Evolutionary conservation across 2,329 filamentous ascomycete genomes (phyloP).

Genomic region (Domatiomyces globalis): DNA sequence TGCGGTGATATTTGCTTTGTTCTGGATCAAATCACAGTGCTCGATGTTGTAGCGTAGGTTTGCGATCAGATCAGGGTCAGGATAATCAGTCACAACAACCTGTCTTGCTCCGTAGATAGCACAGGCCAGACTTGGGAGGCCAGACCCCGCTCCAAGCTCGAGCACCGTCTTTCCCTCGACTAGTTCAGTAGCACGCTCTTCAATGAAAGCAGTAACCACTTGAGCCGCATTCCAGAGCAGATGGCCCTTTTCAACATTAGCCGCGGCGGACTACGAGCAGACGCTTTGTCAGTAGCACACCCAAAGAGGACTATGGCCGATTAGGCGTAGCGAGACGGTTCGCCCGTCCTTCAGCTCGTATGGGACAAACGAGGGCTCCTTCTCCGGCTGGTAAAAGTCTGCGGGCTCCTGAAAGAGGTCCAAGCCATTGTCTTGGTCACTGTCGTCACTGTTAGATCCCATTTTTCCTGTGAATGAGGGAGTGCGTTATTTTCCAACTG

Average conservation of each 20-base stretch:
- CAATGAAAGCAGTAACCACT: conserved; percentile 63
- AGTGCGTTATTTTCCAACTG: neutral
- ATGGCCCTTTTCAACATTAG: conserved; percentile 46
- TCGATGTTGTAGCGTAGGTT: conserved; percentile 65
- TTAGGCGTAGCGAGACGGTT: conserved; percentile 56
- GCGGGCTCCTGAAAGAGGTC: conserved; percentile 67
- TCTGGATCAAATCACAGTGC: conserved; percentile 36
- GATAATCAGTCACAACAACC: conserved; percentile 74
- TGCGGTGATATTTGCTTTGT: conserved; percentile 37
- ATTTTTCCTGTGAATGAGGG: neutral
- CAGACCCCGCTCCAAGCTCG: conserved; percentile 79
- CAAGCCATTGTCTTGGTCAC: conserved; percentile 20
- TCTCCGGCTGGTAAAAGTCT: conserved; percentile 65
- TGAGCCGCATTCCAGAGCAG: conserved; percentile 82
- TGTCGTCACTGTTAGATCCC: neutral
- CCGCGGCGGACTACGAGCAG: conserved; percentile 1
- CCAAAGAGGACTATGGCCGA: conserved; percentile 79
- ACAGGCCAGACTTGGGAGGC: conserved; percentile 66
- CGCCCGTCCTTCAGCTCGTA: conserved; percentile 56
- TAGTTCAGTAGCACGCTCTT: conserved; percentile 46
- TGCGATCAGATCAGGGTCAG: conserved; percentile 65
- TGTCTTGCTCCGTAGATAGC: conserved; percentile 55
- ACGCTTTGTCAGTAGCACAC: conserved; percentile 29
- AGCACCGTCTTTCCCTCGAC: conserved; percentile 59
- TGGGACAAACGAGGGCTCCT: conserved; percentile 56